Conservation (phyloP, 768 basidiomycete species). For the Tephrocybe sp. region DNA sequence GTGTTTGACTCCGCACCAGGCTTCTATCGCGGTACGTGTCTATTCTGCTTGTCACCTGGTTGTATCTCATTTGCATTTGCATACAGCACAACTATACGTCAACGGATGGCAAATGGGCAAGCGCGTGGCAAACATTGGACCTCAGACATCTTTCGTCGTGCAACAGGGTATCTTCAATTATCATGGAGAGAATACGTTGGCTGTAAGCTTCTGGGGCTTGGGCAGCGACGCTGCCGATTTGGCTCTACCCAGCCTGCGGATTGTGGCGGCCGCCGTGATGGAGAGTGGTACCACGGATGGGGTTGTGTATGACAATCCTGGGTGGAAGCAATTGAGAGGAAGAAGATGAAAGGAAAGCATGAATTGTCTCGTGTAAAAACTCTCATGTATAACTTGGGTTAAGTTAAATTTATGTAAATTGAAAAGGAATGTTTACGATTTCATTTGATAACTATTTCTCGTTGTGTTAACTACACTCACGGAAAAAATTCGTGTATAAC, state of each 20-base stretch:
- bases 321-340: constrained; percentile 5
- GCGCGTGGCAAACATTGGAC: constrained; percentile 16
- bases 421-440: too few species aligned
- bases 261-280: constrained; percentile 43
- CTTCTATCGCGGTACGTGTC: constrained; percentile 11
- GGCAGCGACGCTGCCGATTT: constrained; percentile 7
- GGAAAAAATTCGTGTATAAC: too few species aligned
- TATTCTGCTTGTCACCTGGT: not conserved
- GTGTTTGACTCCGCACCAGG: constrained; percentile 9
- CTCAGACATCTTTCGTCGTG: constrained; percentile 13
- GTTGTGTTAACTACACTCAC: too few species aligned
- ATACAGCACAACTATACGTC: constrained; percentile 17
- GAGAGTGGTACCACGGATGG: constrained; percentile 52
- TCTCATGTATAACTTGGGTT: too few species aligned
- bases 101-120: constrained; percentile 19
- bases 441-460: too few species aligned
- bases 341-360: constrained; percentile 14
- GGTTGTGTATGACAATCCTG: constrained; percentile 1
- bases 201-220: constrained; percentile 15
- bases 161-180: constrained; percentile 15
- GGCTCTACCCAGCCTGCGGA: constrained; percentile 9
- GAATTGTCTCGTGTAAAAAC: not conserved
- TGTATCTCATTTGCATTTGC: not conserved
- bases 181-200: constrained; percentile 11
- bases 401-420: too few species aligned